A percentile compares a stretch with the other conserved stretches of the same genome.
phyloP scores from a whole-genome alignment of 371 early-diverging fungal genomes.

The Syncephalis fuscata region DNA sequence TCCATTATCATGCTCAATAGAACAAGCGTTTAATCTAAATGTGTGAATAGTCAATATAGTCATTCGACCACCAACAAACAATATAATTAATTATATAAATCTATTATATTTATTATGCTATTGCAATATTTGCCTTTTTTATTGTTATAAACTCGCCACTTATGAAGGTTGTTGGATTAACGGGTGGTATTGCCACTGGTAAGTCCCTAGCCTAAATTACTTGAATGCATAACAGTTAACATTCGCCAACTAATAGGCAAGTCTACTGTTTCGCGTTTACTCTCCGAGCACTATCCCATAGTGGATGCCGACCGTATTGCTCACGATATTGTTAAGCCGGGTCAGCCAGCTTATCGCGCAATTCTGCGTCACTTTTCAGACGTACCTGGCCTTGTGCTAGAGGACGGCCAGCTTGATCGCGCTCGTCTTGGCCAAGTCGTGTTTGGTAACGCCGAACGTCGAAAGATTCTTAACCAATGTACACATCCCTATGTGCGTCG shows the following conservation, averaged over 20 bases:
- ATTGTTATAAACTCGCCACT: background rate
- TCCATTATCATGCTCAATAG: no score
- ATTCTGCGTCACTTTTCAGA: slow-evolving; percentile 47
- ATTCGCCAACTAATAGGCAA: slow-evolving; percentile 30
- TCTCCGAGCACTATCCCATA: slow-evolving; percentile 48
- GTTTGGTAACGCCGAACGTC: slow-evolving; percentile 50
- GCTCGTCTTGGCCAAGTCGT: slow-evolving; percentile 62
- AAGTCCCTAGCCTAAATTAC: slow-evolving; percentile 7
- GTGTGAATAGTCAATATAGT: no score
- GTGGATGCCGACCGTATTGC: slow-evolving; percentile 89
- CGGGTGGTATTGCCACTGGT: slow-evolving; percentile 89
- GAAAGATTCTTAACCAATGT: slow-evolving; percentile 56
- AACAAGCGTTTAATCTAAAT: no score
- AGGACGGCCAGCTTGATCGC: slow-evolving; percentile 43
- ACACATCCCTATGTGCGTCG: slow-evolving; percentile 77
- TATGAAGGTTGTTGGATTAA: slow-evolving; percentile 81
- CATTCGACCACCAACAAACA: no score
- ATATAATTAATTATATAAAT: no score
- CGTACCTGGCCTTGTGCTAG: slow-evolving; percentile 42
- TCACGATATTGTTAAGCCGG: slow-evolving; percentile 67
- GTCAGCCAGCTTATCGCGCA: slow-evolving; percentile 43
- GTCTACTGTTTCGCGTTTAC: slow-evolving; percentile 58
- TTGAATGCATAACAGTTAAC: background rate
- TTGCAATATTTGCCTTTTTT: no score
- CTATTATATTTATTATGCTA: no score